Base-by-base conservation (phyloP, 345 rosid species). In the Reutealis trisperma region DNA sequence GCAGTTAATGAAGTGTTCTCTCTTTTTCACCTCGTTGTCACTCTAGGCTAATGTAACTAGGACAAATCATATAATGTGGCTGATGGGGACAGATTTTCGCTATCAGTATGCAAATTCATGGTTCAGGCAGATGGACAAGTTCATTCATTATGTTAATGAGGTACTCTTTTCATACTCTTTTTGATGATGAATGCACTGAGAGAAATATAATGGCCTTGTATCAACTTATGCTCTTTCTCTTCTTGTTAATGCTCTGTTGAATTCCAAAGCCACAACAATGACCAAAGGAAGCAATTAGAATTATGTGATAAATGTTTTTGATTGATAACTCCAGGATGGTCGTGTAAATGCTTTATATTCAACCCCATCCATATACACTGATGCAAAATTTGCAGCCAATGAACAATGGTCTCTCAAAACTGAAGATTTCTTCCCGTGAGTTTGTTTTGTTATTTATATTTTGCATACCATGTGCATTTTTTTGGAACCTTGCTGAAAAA, bases 71-170 rank as follows among this genome's bases (percentile, higher is more conserved):
- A 84, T 91, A 73, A 94, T 94, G 97, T 94, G 97, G 97, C 34
- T 82, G 67, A 94, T 93, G 98, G 98, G 98, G 79, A 91, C 98
- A 44, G 98, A 94, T 84, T 94, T 94, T 76, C 92, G 96, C 62
- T 94, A 94, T 83, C 98, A 93, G 76, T 94, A 93, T 80, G 98
- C 98, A 69, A 80, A 86, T 80, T 91, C 98, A 65, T 94, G 98
- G 98, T 94, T 89, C 82, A 87, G 95, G 86, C 98, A 94, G 85
- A 94, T 93, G 86, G 98, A 94, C 88, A 94, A 94, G 86, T 93
- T 93, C 83, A 91, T 94, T 81, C 98, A 93, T 85, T 94, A 94
- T 85, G 95, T 94, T 69, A 94, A 93, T 78, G 72, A 85, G 97
- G 98, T 93, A 89, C 25, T 55, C 51, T 24, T 64, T 27, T 18